Conservation (phyloP, 1,139 yeast species). For the Kluyveromyces sp. region DNA sequence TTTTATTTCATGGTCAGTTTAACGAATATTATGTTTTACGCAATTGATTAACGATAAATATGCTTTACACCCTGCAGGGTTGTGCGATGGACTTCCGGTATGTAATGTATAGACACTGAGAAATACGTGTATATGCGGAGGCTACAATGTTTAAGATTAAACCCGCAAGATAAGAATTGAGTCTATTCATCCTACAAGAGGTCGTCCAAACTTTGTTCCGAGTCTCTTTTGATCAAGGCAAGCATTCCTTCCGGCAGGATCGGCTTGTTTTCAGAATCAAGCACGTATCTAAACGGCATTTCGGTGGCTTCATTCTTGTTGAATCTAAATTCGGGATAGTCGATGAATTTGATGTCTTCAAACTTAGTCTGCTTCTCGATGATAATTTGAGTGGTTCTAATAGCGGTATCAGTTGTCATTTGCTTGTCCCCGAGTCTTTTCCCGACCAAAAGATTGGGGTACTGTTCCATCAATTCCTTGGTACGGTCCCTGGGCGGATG, state of each 20-base stretch:
- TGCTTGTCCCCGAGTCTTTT: slow-evolving; percentile 81
- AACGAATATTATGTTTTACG: too few relatives aligned
- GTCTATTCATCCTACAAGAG: slow-evolving; percentile 18
- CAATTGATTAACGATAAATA: too few relatives aligned
- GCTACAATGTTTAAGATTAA: too few relatives aligned
- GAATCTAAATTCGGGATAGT: slow-evolving; percentile 89
- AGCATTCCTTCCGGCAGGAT: slow-evolving; percentile 90
- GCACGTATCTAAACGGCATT: slow-evolving; percentile 92
- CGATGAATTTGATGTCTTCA: slow-evolving; percentile 73
- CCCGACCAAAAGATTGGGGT: slow-evolving; percentile 63
- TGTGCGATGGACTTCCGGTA: too few relatives aligned
- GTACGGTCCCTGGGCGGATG: slow-evolving; percentile 97
- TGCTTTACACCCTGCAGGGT: too few relatives aligned
- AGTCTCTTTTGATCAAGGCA: slow-evolving; percentile 74
- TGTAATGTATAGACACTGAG: not conserved
- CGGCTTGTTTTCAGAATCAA: slow-evolving; percentile 51
- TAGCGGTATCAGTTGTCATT: slow-evolving; percentile 97
- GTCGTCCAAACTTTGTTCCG: slow-evolving; percentile 65
- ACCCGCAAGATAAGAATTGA: not conserved
- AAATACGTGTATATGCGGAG: not conserved
- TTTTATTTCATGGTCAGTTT: not conserved
- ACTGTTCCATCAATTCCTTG: slow-evolving; percentile 69
- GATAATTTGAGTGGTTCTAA: slow-evolving; percentile 79
- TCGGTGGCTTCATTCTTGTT: slow-evolving; percentile 86
- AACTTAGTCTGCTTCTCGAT: slow-evolving; percentile 50